phyloP scores from a whole-genome alignment of 805 yeast genomes.

The Starmera quercuum region DNA sequence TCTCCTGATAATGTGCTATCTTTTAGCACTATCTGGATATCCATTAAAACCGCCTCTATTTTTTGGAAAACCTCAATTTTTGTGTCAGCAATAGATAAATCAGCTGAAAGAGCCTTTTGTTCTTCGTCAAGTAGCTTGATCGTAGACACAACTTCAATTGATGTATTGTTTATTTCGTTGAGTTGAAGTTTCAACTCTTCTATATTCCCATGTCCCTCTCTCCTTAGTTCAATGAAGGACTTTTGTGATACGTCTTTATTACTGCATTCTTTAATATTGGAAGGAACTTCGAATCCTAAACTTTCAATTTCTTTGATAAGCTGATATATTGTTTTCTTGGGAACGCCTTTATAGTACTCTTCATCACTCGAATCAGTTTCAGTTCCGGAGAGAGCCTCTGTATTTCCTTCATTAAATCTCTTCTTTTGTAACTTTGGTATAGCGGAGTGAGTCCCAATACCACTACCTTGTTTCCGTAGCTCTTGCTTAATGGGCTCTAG shows the following conservation, averaged over 20 bases:
- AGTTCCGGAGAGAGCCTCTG: no score
- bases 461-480: constrained; percentile 49
- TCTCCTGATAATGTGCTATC: not conserved
- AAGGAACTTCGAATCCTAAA: constrained; percentile 13
- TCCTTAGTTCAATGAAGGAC: constrained; percentile 28
- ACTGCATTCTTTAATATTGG: constrained; percentile 12
- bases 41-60: not conserved
- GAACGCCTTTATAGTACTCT: constrained; percentile 17
- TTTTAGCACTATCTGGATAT: not conserved
- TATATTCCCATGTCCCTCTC: constrained; percentile 22
- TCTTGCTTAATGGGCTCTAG: constrained; percentile 71
- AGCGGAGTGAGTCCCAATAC: constrained; percentile 60
- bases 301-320: constrained; percentile 15
- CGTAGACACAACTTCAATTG: constrained; percentile 6
- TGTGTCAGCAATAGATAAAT: not conserved
- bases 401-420: constrained; percentile 1
- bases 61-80: not conserved
- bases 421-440: constrained; percentile 11
- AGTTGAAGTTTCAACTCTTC: constrained; percentile 9
- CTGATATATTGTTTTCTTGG: constrained; percentile 18
- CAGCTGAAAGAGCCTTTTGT: not conserved
- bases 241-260: constrained; percentile 22
- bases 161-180: constrained; percentile 9
- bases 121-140: not conserved
- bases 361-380: constrained; percentile 15